Evolutionary conservation across 2,329 filamentous ascomycete genomes (phyloP).

Genomic region (Berkeleyomyces rouxiae): DNA sequence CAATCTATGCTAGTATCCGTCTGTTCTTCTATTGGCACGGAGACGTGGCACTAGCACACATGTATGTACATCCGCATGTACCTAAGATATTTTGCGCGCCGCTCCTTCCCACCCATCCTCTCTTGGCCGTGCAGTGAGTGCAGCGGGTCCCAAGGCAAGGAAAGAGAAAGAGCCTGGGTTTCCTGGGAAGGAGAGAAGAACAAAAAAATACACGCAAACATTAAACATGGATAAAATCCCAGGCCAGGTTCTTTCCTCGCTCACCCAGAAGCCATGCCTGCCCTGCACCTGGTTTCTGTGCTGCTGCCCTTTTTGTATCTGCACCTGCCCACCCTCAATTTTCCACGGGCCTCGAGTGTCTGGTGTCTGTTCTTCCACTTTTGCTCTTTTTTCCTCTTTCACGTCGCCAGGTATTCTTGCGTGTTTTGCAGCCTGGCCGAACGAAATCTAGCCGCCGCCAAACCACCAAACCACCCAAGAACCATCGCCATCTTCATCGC

Average conservation of each 20-base stretch:
- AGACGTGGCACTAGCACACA: no score
- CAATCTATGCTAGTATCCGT: no score
- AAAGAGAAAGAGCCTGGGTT: no score
- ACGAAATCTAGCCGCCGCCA: no score
- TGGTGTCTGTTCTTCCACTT: not conserved
- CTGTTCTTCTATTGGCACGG: no score
- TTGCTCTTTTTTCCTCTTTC: not conserved
- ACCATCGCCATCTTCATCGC: no score
- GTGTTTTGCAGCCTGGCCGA: no score
- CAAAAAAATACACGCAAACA: not conserved
- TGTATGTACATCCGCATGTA: not conserved
- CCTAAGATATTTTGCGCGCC: not conserved
- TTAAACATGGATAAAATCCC: not conserved
- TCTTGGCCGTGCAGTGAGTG: not conserved
- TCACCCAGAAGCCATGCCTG: not conserved
- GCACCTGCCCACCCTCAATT: not conserved
- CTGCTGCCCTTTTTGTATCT: slow-evolving; percentile 1
- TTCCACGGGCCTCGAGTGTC: not conserved
- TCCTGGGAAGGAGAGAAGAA: not conserved
- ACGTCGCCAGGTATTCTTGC: not conserved
- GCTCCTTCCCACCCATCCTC: not conserved
- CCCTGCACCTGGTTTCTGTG: not conserved
- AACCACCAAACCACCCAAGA: no score
- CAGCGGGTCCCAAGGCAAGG: not conserved
- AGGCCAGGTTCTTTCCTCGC: no score